Conservation (phyloP, 1,284 basidiomycete species). For the Exobasidium rhododendri region DNA sequence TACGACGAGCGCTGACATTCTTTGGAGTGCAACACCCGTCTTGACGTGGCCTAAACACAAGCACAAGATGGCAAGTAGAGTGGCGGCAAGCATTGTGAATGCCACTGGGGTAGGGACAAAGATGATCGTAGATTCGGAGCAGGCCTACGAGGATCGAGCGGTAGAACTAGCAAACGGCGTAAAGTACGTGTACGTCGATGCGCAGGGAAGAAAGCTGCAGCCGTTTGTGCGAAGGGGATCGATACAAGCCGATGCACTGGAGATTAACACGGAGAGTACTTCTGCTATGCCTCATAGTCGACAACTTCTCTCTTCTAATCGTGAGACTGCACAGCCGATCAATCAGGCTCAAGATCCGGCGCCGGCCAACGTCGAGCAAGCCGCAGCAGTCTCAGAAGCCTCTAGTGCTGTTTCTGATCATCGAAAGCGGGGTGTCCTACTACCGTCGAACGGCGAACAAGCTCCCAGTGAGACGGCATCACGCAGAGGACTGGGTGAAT, state of each 20-base stretch:
- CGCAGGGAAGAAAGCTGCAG: conserved; percentile 1
- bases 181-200: conserved; percentile 48
- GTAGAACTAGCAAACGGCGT: conserved; percentile 59
- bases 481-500: conserved; percentile 24
- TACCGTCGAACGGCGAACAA: conserved; percentile 17
- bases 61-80: conserved; percentile 66
- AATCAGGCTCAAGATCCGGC: conserved; percentile 22
- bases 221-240: background rate
- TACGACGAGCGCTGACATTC: conserved; percentile 64
- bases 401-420: conserved; percentile 17
- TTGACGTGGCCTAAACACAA: conserved; percentile 63
- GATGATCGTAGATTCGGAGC: conserved; percentile 61
- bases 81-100: conserved; percentile 63
- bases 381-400: conserved; percentile 22
- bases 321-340: conserved; percentile 5
- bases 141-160: conserved; percentile 63
- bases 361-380: conserved; percentile 27
- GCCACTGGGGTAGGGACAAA: conserved; percentile 63
- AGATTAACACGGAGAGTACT: conserved; percentile 11
- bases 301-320: background rate
- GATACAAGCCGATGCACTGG: conserved; percentile 13
- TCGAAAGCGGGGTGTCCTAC: conserved; percentile 14
- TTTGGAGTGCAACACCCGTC: conserved; percentile 66
- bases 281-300: conserved; percentile 14
- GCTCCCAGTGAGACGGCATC: conserved; percentile 24